Conservation (phyloP, 1,139 yeast species). For the Hansenula sp. region DNA sequence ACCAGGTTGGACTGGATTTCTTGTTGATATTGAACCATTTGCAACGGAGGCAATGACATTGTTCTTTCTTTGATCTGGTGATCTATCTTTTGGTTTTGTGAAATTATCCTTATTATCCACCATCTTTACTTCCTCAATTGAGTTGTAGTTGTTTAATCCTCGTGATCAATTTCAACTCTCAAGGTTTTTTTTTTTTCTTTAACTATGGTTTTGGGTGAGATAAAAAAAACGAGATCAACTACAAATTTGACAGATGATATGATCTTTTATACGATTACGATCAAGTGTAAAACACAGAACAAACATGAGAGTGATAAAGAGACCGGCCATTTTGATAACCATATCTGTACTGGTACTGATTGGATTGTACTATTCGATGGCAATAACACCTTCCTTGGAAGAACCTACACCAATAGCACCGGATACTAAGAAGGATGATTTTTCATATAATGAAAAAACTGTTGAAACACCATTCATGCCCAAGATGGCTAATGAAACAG, state of each 20-base stretch:
- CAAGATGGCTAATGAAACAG: conserved; percentile 64
- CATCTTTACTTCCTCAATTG: no score
- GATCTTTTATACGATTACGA: background rate
- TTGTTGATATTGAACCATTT: background rate
- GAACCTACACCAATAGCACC: conserved; percentile 23
- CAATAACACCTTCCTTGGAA: conserved; percentile 13
- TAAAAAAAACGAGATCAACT: background rate
- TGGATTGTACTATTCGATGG: conserved; percentile 15
- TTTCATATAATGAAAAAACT: background rate
- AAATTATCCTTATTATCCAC: background rate
- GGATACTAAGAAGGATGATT: background rate
- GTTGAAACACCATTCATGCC: conserved; percentile 65
- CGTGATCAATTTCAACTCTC: no score
- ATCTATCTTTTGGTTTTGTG: background rate
- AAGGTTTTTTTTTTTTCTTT: no score
- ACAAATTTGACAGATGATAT: background rate
- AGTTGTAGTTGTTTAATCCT: no score
- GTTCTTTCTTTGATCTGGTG: background rate
- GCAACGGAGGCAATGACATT: background rate
- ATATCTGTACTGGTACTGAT: conserved; percentile 9
- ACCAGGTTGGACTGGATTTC: conserved; percentile 3
- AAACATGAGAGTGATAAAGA: conserved; percentile 8
- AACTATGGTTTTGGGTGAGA: no score
- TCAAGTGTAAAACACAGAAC: background rate
- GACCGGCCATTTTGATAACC: conserved; percentile 8